These are phyloP conservation scores for Cladosporium sp. DNA, from an alignment of 2,329 filamentous ascomycete species.

Conservation along the genomic window DNA sequence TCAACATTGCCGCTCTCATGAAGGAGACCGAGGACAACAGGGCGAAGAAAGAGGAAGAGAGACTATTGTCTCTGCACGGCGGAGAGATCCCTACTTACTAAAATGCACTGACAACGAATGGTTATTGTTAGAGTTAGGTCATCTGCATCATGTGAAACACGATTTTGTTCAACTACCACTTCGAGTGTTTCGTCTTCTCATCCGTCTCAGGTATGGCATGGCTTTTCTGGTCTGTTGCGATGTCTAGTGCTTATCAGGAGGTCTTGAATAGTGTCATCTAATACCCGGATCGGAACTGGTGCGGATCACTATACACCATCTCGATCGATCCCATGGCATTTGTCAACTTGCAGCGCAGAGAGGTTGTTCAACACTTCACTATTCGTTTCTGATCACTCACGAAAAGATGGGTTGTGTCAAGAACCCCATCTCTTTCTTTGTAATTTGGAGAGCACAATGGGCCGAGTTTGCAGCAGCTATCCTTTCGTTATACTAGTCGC, in stretches of 20 bases:
- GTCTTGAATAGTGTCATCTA: neutral
- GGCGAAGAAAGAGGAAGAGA: slow-evolving; percentile 75
- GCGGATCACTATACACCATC: too few species aligned
- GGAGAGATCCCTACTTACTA: slow-evolving; percentile 12
- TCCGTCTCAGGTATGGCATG: neutral
- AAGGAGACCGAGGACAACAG: slow-evolving; percentile 78
- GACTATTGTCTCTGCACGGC: slow-evolving; percentile 39
- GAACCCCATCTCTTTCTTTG: too few species aligned
- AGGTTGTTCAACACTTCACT: too few species aligned
- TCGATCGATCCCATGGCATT: too few species aligned
- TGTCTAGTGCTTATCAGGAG: neutral
- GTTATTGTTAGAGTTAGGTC: slow-evolving; percentile 1
- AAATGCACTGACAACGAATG: neutral
- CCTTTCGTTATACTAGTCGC: too few species aligned
- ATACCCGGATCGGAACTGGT: too few species aligned
- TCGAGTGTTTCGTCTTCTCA: neutral
- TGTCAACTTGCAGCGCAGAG: too few species aligned
- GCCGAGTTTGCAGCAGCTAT: too few species aligned
- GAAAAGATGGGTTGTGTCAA: too few species aligned
- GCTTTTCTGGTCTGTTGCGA: too few species aligned
- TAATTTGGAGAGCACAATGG: too few species aligned
- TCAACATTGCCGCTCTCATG: slow-evolving; percentile 80
- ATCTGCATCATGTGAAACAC: slow-evolving; percentile 19
- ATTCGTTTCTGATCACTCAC: too few species aligned
- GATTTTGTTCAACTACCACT: slow-evolving; percentile 15